Percentiles rank a stretch among this genome's conserved stretches.
These are phyloP conservation scores for Monosporascus cannonballus DNA, from an alignment of 2,329 filamentous ascomycete genomes.

Conservation along the genomic window DNA sequence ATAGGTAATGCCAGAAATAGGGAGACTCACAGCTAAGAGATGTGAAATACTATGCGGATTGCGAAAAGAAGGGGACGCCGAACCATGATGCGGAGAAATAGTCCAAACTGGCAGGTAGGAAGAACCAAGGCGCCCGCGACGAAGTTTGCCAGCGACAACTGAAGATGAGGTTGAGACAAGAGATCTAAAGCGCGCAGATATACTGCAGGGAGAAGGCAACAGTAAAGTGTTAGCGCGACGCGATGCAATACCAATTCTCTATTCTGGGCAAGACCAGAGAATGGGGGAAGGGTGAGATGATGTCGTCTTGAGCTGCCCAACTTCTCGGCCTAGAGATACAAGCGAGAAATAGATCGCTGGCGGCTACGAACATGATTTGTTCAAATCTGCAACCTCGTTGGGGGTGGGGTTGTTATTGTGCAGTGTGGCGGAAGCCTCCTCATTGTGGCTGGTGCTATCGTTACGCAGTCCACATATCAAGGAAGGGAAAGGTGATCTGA, in stretches of 20 bases:
- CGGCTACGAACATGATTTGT: background rate
- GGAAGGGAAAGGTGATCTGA: too few relatives aligned
- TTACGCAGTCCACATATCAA: too few relatives aligned
- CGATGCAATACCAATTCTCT: background rate
- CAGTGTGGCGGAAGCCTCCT: background rate
- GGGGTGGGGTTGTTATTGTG: background rate
- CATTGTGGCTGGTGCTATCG: background rate
- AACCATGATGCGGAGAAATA: conserved; percentile 20
- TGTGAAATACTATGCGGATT: conserved; percentile 11
- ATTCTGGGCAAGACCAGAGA: background rate
- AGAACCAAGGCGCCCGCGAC: background rate
- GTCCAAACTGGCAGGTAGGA: conserved; percentile 1
- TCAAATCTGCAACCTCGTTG: background rate
- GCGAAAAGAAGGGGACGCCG: conserved; percentile 11
- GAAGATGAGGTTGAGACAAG: background rate
- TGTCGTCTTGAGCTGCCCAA: background rate
- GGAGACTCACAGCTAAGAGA: conserved; percentile 19
- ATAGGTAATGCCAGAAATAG: background rate
- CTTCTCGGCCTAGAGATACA: background rate
- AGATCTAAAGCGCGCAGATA: background rate
- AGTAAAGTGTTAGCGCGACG: background rate
- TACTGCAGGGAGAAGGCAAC: background rate
- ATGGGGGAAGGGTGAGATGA: background rate
- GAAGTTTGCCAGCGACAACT: background rate
- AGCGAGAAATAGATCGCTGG: background rate